Percentiles rank a stretch among this genome's conserved stretches.
Conservation (phyloP, 305 asterid genomes). For the Fraxinus platypoda region DNA sequence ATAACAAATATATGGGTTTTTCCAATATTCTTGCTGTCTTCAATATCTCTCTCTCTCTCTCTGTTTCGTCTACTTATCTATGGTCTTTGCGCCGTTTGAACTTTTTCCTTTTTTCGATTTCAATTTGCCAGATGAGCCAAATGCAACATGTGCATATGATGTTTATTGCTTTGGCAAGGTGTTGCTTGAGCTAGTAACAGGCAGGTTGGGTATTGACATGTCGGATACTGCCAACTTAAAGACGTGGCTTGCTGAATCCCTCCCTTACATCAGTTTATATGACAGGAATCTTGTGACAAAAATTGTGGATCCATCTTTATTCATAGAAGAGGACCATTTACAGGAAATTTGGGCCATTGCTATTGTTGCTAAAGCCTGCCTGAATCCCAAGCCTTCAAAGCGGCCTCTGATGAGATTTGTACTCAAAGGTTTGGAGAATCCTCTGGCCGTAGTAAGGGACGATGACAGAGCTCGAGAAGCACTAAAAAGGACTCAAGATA, state of each 20-base stretch:
- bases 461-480: conserved; percentile 19
- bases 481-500: neutral
- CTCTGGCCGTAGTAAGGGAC: conserved; percentile 77
- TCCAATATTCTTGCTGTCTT: neutral
- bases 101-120: neutral
- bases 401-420: conserved; percentile 86
- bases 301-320: conserved; percentile 74
- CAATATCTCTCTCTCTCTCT: neutral
- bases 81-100: neutral
- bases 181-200: conserved; percentile 85
- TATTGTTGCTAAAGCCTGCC: conserved; percentile 77
- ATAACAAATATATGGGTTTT: neutral
- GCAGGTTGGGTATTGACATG: conserved; percentile 77
- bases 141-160: conserved; percentile 71
- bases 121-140: conserved; percentile 50
- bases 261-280: conserved; percentile 63
- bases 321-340: conserved; percentile 75
- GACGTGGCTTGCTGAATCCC: conserved; percentile 61
- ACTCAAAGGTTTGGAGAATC: conserved; percentile 83
- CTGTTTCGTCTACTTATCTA: neutral
- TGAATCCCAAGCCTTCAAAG: conserved; percentile 71
- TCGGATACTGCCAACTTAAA: conserved; percentile 55
- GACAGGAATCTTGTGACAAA: conserved; percentile 83
- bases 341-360: conserved; percentile 99
- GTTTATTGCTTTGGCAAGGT: conserved; percentile 93